Conservation (phyloP, 2,329 filamentous ascomycete genomes). For the Hymenoscyphus infarciens region DNA sequence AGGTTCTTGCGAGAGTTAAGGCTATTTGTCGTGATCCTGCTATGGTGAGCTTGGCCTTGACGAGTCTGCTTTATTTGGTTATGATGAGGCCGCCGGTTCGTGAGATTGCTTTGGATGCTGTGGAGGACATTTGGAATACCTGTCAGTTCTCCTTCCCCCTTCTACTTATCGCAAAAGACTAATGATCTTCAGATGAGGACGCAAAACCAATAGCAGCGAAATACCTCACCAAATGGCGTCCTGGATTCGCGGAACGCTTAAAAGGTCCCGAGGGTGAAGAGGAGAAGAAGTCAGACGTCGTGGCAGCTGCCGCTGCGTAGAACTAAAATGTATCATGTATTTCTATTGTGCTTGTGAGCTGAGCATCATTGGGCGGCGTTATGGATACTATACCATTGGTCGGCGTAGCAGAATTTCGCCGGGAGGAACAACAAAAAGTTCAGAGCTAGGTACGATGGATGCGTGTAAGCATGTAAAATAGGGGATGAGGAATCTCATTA, state of each 20-base stretch:
- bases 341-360: constrained; percentile 9
- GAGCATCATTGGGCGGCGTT: constrained; percentile 19
- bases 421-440: not conserved
- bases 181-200: constrained; percentile 50
- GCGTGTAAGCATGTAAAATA: not conserved
- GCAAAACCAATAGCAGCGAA: constrained; percentile 59
- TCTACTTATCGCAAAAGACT: too few species aligned
- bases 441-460: not conserved
- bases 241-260: constrained; percentile 35
- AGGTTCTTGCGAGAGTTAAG: constrained; percentile 71
- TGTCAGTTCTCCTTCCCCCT: constrained; percentile 46
- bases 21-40: constrained; percentile 63
- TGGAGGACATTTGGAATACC: constrained; percentile 64
- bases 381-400: constrained; percentile 7
- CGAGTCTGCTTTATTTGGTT: constrained; percentile 62
- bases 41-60: constrained; percentile 59
- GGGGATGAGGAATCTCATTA: not conserved
- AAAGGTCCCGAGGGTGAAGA: constrained; percentile 16
- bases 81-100: constrained; percentile 65
- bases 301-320: constrained; percentile 10
- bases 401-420: constrained; percentile 1
- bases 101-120: constrained; percentile 59
- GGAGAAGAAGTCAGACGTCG: constrained; percentile 20
- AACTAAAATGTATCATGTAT: constrained; percentile 9
- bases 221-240: constrained; percentile 59